Conservation (phyloP, 2,329 filamentous ascomycete genomes). For the Botrytis fabae region DNA sequence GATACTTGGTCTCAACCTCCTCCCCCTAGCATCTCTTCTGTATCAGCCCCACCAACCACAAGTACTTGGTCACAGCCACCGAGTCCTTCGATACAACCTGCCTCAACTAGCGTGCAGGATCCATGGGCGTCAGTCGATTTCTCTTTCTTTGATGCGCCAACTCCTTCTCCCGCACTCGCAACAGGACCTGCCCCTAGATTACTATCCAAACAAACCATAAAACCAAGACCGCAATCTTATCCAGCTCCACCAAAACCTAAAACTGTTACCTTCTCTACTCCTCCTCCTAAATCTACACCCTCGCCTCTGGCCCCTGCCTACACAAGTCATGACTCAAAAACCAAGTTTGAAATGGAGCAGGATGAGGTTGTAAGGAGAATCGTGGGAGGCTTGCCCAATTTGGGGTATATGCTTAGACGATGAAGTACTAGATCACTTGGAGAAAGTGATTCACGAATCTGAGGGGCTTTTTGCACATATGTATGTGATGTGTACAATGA, state of each 20-base stretch:
- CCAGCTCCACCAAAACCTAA: slow-evolving; percentile 19
- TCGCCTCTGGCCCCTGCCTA: slow-evolving; percentile 23
- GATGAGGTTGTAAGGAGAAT: slow-evolving; percentile 39
- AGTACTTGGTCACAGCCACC: not conserved
- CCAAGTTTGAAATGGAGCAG: slow-evolving; percentile 38
- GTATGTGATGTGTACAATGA: not conserved
- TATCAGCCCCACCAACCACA: not conserved
- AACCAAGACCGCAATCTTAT: slow-evolving; percentile 12
- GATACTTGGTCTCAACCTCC: slow-evolving; percentile 9
- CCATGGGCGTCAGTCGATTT: slow-evolving; percentile 43
- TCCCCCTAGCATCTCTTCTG: not conserved
- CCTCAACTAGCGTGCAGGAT: slow-evolving; percentile 28
- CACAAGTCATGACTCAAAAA: slow-evolving; percentile 27
- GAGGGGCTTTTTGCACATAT: not conserved
- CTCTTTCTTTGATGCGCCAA: slow-evolving; percentile 41
- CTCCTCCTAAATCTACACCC: not conserved
- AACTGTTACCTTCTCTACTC: slow-evolving; percentile 17
- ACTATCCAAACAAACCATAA: slow-evolving; percentile 8
- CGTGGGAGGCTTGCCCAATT: slow-evolving; percentile 40
- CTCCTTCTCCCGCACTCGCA: not conserved
- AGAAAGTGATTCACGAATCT: not conserved
- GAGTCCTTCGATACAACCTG: not conserved
- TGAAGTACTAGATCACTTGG: slow-evolving; percentile 14
- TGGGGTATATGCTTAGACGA: slow-evolving; percentile 42
- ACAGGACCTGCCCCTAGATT: not conserved